These are phyloP conservation scores for Citrullus mucosospermus DNA, from an alignment of 306 rosid species.

Conservation along the genomic window DNA sequence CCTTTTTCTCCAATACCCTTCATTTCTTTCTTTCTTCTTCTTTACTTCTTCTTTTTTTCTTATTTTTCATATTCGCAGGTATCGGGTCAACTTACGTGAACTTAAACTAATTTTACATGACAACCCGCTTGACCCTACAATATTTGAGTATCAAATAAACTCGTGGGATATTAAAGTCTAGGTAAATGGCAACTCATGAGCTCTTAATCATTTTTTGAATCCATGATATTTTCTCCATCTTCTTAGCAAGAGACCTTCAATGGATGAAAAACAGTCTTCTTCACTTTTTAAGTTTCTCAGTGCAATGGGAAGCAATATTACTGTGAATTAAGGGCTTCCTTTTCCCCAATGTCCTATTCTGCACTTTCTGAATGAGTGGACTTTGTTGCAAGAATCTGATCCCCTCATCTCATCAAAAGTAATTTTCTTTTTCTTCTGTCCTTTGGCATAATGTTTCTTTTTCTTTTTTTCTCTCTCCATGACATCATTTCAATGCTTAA, in stretches of 20 bases:
- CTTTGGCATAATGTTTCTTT: conserved; percentile 15
- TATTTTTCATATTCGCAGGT: no score
- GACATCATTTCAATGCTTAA: not conserved
- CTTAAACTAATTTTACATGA: no score
- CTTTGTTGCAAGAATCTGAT: conserved; percentile 52
- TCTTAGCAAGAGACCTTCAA: not conserved
- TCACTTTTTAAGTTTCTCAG: not conserved
- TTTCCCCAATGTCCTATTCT: conserved; percentile 19
- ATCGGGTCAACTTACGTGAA: no score
- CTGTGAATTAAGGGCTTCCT: conserved; percentile 1
- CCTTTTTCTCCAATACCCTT: no score
- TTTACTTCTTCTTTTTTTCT: no score
- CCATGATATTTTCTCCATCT: no score
- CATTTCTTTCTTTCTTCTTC: not conserved
- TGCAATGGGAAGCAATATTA: not conserved
- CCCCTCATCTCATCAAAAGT: conserved; percentile 33
- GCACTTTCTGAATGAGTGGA: conserved; percentile 26
- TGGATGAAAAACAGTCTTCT: not conserved
- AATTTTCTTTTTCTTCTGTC: conserved; percentile 29
- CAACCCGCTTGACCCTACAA: no score
- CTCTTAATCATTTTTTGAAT: no score
- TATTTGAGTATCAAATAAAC: no score
- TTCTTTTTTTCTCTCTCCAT: not conserved
- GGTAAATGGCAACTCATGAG: no score
- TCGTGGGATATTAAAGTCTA: no score